Evolutionary conservation across 140 eudicot genomes (phyloP), one percentile per base, ranked within the genome.

Genomic region (Senecio squalidus): DNA sequence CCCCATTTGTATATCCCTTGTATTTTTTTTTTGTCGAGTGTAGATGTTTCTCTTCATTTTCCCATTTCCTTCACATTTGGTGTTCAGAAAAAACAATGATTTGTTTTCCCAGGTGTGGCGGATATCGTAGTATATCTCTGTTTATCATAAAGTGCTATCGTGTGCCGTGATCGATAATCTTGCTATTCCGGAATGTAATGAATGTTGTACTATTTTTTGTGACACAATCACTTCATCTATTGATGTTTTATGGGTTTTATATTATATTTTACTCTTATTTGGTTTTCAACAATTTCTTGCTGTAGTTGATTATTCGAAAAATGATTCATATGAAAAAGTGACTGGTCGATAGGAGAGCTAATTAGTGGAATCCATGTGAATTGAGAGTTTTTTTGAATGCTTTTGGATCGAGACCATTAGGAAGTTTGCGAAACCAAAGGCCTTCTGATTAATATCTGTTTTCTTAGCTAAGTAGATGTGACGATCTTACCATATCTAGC

Each of bases 1-100:
- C 75, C 34, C 75, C 47, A 61, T 74, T 36, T 74, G 80, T 68
- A 74, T 68, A 74, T 74, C 53, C 75, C 55, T 55, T 44, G 36
- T 56, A n/a, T n/a, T n/a, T n/a, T n/a, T n/a, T 64, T 16, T 66
- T 73, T 65, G 34, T 67, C 63, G 66, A 58, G 55, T 67, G 68
- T 67, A 74, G 74, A 50, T 67, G 46, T 44, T 64, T 64, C 6
- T 45, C 22, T 2, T 51, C 36, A n/a, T 40, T 20, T 30, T 45
- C 24, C 48, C 55, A 29, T 66, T 40, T 30, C 29, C 6, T 24
- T 23, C 50, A 30, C 27, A 68, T 58, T 61, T 52, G 49, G 61
- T 60, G 44, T 48, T 31, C 24, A 27, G 22, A 49, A 43, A 30
- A 14, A 29, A 21, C 8, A 26, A 51, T 20, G 34, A 3, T 0